Base-by-base conservation (phyloP, 2,329 filamentous ascomycete species). In the Aspergillus sergii region DNA sequence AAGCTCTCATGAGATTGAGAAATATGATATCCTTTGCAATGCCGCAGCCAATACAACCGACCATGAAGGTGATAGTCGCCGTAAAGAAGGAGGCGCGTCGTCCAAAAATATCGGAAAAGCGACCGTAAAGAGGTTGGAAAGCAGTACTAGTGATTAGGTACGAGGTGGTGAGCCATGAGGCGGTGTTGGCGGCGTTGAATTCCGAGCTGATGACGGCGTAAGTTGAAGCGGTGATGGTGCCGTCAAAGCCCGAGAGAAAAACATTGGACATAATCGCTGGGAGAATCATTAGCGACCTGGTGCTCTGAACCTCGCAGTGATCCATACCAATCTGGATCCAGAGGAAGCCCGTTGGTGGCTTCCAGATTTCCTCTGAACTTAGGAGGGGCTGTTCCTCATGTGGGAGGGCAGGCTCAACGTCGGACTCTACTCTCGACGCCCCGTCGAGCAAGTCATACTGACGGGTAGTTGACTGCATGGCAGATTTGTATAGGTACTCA, bases 41-140 rank as follows among this genome's bases (percentile, higher is more conserved):
- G 0, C 85, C 89, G 75, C 91, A 94, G 83, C 90, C 91, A 14
- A 86, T 71, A 4, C 90, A 93, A 0, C 88, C 88, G 1, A 84
- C 63, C 32, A 86, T 76, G 68, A 94, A 92, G 11, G 91, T 78
- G 14, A 81, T 72, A n/a, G 90, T 82, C 1, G 86, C 85, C 12
- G 84, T 83, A 12, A 93, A 78, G 69, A 91, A 93, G 1, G 89
- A 83, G 21, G 82, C 79, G 63, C 77, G 71, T 16, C 79, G 79
- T 12, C 91, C 91, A 61, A 93, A 78, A 0, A 89, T 88, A 76
- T 94, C 91, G 1, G 89, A 92, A 9, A 93, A 77, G 1, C 91
- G 84, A 4, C 90, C 91, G 64, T 91, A 86, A 1, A 94, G 78
- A 2, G 91, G 91, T 76, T 93, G 90, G 63, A 92, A 89, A 9